Evolutionary conservation across 352 stramenopile species (phyloP), one percentile per base, ranked within the genome.

Genomic region (Pseudoperonospora humuli): DNA sequence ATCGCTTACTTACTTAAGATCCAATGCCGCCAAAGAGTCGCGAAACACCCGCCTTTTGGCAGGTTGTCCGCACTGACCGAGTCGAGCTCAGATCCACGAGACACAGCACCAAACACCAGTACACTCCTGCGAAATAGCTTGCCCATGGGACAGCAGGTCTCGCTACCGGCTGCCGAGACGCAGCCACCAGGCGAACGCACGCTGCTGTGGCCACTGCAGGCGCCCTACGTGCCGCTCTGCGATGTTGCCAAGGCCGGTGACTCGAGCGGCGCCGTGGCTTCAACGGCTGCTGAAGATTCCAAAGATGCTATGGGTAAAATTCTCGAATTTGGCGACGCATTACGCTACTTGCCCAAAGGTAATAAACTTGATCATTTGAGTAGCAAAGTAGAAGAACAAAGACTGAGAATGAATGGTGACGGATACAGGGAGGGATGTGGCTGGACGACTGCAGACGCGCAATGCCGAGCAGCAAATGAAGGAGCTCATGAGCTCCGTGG

Each of bases 291-390:
- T 0, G 70, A 86, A 19, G 75, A 91, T 41, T 45, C 64, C 35
- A 86, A 86, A 26, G 75, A 88, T 21, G 57, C 68, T 2, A 55
- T 81, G 24, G 54, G 53, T 44, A 87, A 82, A 56, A 84, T 91
- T 24, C 58, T 88, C 10, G 79, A 91, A 48, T 91, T 88, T 46
- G 56, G 62, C 7, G 36, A 57, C 1, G 39, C 61, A 11, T 32
- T 91, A 11, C 39, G 67, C 5, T 67, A 47, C 23, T 68, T 91
- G 3, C 75, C 79, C 3, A 77, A 76, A 73, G 75, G 70, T 81
- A 41, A 26, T 19, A n/a, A 11, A 52, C 1, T 43, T 14, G n/a
- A n/a, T n/a, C n/a, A n/a, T n/a, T n/a, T n/a, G n/a, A n/a, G n/a
- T n/a, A n/a, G n/a, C n/a, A n/a, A n/a, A n/a, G n/a, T n/a, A 34